Evolutionary conservation across 371 early-diverging fungal species (phyloP).

Genomic region (Rhizopus arrhizus): DNA sequence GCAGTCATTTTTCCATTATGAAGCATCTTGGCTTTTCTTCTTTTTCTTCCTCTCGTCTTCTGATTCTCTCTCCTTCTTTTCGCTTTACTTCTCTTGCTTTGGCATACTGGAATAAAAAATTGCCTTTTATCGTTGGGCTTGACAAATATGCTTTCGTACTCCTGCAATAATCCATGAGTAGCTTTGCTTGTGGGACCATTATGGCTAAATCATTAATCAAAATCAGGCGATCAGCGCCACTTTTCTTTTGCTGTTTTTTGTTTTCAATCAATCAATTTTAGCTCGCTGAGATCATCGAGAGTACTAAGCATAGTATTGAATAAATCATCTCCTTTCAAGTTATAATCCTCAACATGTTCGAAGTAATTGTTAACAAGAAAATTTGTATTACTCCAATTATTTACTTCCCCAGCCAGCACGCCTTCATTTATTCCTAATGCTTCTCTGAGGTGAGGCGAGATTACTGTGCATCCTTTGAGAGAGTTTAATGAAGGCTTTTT

Average conservation of each 20-base stretch:
- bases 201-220: constrained; percentile 18
- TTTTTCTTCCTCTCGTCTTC: constrained; percentile 16
- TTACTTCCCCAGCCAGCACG: constrained; percentile 15
- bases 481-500: constrained; percentile 15
- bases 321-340: constrained; percentile 14
- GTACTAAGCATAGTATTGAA: constrained; percentile 13
- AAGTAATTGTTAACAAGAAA: constrained; percentile 18
- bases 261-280: constrained; percentile 20
- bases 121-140: constrained; percentile 18
- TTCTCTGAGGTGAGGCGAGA: constrained; percentile 13
- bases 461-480: constrained; percentile 20
- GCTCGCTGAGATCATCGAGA: constrained; percentile 18
- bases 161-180: constrained; percentile 22
- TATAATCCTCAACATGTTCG: constrained; percentile 20
- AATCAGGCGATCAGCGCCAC: constrained; percentile 21
- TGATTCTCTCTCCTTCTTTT: constrained; percentile 18
- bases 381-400: constrained; percentile 14
- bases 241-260: constrained; percentile 18
- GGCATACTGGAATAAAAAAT: constrained; percentile 15
- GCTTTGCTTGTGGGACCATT: constrained; percentile 18
- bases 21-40: constrained; percentile 19
- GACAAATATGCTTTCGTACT: constrained; percentile 16
- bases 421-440: constrained; percentile 19
- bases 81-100: constrained; percentile 21
- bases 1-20: constrained; percentile 22